Base-by-base conservation (phyloP, 1,284 basidiomycete species). In the Ceratobasidium sp. region DNA sequence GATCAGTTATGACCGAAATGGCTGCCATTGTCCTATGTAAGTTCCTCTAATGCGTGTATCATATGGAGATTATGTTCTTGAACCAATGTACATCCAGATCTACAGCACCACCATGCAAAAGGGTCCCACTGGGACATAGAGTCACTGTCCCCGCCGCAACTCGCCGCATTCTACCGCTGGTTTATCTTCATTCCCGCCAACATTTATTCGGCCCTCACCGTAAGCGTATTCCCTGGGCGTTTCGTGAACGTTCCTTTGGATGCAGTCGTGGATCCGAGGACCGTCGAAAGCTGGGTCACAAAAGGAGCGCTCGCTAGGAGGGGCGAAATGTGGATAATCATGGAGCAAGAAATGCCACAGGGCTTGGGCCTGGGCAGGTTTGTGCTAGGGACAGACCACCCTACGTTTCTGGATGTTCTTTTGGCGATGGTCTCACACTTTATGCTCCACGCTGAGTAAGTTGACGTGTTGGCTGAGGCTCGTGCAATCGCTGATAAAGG, bases 81-180 rank as follows among this genome's bases (percentile, higher is more conserved):
- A 8, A 28, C 47, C 67, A 35, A 41, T 47, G 30, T 26, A 14
- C 26, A 28, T 43, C 26, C 16, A 75, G 75, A 73, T 47, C 71
- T 75, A 23, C 61, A 74, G 16, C 32, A 75, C 23, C 69, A 47
- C n/a, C 67, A 73, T 41, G 75, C 61, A 11, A 43, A 44, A 21
- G 57, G 57, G 18, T 67, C 75, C 23, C 49, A 43, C 2, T 75
- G 75, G 75, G 59, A 62, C 46, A 55, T 73, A 32, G 35, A 47
- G 23, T 35, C n/a, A 4, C 52, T 75, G 7, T 63, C 61, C 16
- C 54, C 73, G 16, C n/a, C 41, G n/a, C 75, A 75, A 44, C 73
- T 72, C 21, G 75, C 75, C 18, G 50, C 73, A 11, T 74, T 73
- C 32, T 75, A 75, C 44, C 75, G 75, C 26, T 74, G 67, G 54